Evolutionary conservation across 768 basidiomycete genomes (phyloP).

Genomic region (Cyathus striatus): DNA sequence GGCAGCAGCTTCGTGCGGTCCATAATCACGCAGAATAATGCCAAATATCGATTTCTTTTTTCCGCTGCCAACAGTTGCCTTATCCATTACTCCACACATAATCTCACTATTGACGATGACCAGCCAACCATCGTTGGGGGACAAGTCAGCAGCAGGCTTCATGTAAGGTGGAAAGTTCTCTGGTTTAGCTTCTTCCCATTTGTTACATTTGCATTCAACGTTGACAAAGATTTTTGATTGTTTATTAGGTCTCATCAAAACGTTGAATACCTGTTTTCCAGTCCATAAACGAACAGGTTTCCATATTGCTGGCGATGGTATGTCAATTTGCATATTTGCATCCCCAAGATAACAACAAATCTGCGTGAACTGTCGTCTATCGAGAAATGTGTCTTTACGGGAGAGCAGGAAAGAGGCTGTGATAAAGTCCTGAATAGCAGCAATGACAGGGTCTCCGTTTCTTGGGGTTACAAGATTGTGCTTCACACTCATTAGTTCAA

Average conservation of each 20-base stretch:
- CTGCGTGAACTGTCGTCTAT: constrained; percentile 92
- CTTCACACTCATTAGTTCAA: constrained; percentile 96
- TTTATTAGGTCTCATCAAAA: constrained; percentile 92
- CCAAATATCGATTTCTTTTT: constrained; percentile 99
- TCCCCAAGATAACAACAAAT: constrained; percentile 94
- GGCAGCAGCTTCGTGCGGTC: constrained; percentile 86
- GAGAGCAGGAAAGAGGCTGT: constrained; percentile 96
- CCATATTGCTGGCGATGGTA: constrained; percentile 92
- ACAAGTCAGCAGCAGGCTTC: constrained; percentile 73
- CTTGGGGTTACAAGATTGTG: constrained; percentile 96
- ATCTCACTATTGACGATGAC: constrained; percentile 97
- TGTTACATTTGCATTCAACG: constrained; percentile 94
- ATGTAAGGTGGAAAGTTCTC: constrained; percentile 55
- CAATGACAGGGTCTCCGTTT: constrained; percentile 98
- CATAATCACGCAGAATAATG: constrained; percentile 95
- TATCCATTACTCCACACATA: constrained; percentile 99
- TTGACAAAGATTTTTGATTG: constrained; percentile 82
- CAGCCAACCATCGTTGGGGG: constrained; percentile 96
- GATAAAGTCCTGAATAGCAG: constrained; percentile 99
- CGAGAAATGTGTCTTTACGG: constrained; percentile 87
- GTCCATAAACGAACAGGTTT: constrained; percentile 95
- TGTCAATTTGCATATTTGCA: constrained; percentile 87
- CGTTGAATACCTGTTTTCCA: constrained; percentile 97
- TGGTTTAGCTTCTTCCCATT: constrained; percentile 69
- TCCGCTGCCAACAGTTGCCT: constrained; percentile 93